phyloP scores from a whole-genome alignment of 495 filamentous ascomycete genomes.

The Hyaloscypha variabilis region DNA sequence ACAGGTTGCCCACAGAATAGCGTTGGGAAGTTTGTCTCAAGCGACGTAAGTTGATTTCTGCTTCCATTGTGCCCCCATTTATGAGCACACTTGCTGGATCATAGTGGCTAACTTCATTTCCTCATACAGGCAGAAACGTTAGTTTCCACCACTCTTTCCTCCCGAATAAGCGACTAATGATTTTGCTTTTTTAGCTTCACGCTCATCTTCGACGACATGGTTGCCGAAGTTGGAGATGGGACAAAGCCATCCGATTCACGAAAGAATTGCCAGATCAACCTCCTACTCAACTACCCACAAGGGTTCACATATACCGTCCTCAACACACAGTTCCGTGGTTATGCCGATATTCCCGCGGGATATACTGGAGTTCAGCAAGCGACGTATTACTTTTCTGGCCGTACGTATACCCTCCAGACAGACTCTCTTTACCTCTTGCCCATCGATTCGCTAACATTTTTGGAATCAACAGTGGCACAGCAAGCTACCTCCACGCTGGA shows the following conservation, averaged over 20 bases:
- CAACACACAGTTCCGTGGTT: slow-evolving; percentile 53
- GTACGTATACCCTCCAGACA: slow-evolving; percentile 28
- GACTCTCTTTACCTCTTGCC: not conserved
- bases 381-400: slow-evolving; percentile 54
- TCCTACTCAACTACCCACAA: slow-evolving; percentile 50
- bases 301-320: slow-evolving; percentile 57
- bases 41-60: too few species aligned
- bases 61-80: too few species aligned
- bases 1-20: slow-evolving; percentile 50
- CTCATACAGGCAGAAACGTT: slow-evolving; percentile 35
- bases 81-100: too few species aligned
- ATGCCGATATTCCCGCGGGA: slow-evolving; percentile 43
- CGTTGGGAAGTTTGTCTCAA: slow-evolving; percentile 42
- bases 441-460: not conserved
- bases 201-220: slow-evolving; percentile 47
- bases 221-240: slow-evolving; percentile 46
- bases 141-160: slow-evolving; percentile 4
- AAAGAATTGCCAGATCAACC: slow-evolving; percentile 55
- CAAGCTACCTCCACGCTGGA: too few species aligned
- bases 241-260: slow-evolving; percentile 42
- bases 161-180: too few species aligned
- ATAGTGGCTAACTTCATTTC: too few species aligned
- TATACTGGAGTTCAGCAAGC: slow-evolving; percentile 50
- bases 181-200: slow-evolving; percentile 49
- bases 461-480: slow-evolving; percentile 27